Evolutionary conservation across 1,284 basidiomycete species (phyloP).

Genomic region (Bondarzewia mesenterica): DNA sequence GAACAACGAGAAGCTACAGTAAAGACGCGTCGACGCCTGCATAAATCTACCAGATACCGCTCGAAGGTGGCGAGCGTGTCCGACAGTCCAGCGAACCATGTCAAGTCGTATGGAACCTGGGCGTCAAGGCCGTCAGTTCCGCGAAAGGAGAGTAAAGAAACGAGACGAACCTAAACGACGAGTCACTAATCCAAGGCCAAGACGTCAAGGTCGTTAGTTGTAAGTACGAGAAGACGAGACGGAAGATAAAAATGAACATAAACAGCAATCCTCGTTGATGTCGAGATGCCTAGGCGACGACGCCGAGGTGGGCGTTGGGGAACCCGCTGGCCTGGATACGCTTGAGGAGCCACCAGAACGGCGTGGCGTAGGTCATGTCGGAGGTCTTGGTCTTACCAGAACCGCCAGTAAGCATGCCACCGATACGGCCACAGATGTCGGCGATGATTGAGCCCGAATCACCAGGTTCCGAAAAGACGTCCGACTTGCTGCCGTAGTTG

Average conservation of each 20-base stretch:
- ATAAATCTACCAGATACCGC: slow-evolving; percentile 4
- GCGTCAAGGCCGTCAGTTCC: slow-evolving; percentile 13
- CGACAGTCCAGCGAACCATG: slow-evolving; percentile 11
- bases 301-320: slow-evolving; percentile 20
- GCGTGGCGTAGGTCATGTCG: slow-evolving; percentile 27
- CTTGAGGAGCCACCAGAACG: slow-evolving; percentile 26
- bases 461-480: slow-evolving; percentile 25
- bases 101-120: slow-evolving; percentile 14
- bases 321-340: slow-evolving; percentile 16
- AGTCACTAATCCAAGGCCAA: slow-evolving; percentile 4
- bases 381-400: slow-evolving; percentile 9
- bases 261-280: background rate
- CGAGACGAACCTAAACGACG: slow-evolving; percentile 3
- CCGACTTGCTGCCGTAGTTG: slow-evolving; percentile 18
- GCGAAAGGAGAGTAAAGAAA: slow-evolving; percentile 5
- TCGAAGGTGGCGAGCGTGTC: background rate
- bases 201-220: slow-evolving; percentile 5
- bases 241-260: slow-evolving; percentile 4
- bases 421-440: slow-evolving; percentile 16
- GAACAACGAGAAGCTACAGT: slow-evolving; percentile 7
- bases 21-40: slow-evolving; percentile 7
- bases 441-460: slow-evolving; percentile 29
- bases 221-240: background rate
- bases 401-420: slow-evolving; percentile 25
- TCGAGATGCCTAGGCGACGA: background rate